Evolutionary conservation across 331 rosid genomes (phyloP), one percentile per base, ranked within the genome.

Genomic region (Cydonia oblonga): DNA sequence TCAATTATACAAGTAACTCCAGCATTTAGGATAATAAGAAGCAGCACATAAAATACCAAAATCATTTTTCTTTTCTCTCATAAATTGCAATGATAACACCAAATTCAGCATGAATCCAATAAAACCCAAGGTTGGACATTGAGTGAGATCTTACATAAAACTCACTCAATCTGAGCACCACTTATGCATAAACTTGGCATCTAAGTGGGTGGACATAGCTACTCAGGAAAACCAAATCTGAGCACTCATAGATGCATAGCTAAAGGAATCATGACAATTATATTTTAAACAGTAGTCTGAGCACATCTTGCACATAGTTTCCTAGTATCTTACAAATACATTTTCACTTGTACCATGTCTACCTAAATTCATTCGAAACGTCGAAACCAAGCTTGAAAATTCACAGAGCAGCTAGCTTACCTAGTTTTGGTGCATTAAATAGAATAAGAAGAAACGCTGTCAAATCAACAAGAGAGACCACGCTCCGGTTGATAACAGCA

Each of bases 401-500:
- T 19, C 19, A 38, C 2, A 44, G 69, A 70, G 75, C 26, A 68
- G 58, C 2, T 49, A 22, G 60, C 78, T 77, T 78, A 95, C 99
- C 96, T 76, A 81, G 70, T 76, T 88, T 86, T 9, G 89, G 83
- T 26, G 83, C 88, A 79, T 84, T 83, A 64, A 67, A 91, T 70
- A 82, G 86, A 84, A 91, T 76, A 72, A 95, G 84, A 81, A 95
- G 90, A 80, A 89, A 95, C 51, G 87, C 87, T 75, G 87, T 66
- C 86, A 95, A 86, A 86, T 91, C 84, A 72, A 83, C 58, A n/a
- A 95, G 86, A 75, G 97, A 89, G 76, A 95, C 80, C 84, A 91
- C 82, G 86, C 97, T 91, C 96, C 99, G 86, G 81, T 91, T 88
- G 76, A 84, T 80, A 51, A 86, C 75, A 79, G 97, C 87, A 81